Evolutionary conservation across 345 rosid species (phyloP).

Genomic region (Moringa oleifera): DNA sequence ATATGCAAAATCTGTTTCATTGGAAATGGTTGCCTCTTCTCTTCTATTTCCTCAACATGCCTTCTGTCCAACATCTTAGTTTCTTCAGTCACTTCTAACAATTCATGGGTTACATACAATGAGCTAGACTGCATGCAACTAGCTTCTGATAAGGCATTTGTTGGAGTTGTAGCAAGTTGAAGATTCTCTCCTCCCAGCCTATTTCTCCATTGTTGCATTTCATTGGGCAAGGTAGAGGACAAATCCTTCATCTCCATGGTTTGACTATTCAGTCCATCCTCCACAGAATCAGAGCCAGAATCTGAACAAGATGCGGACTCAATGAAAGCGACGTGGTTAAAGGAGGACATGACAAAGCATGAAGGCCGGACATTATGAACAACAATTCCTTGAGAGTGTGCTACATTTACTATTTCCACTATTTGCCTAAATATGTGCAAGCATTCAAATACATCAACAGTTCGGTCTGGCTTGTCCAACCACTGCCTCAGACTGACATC

Average conservation of each 20-base stretch:
- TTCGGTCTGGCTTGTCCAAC: conserved; percentile 76
- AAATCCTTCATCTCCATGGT: conserved; percentile 34
- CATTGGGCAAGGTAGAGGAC: conserved; percentile 36
- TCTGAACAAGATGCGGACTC: conserved; percentile 96
- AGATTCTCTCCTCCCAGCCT: conserved; percentile 36
- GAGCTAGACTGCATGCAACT: conserved; percentile 59
- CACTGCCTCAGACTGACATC: conserved; percentile 95
- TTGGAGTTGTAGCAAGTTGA: conserved; percentile 23
- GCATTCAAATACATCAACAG: conserved; percentile 73
- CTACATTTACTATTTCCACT: conserved; percentile 73
- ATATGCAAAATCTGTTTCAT: conserved; percentile 79
- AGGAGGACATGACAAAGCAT: conserved; percentile 90
- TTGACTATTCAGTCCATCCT: conserved; percentile 56
- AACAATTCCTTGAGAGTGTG: conserved; percentile 90
- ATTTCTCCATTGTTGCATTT: conserved; percentile 30
- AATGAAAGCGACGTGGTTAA: conserved; percentile 85
- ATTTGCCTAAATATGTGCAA: conserved; percentile 91
- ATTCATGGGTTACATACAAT: conserved; percentile 24
- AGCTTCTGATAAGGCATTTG: conserved; percentile 48
- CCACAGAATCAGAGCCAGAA: conserved; percentile 86
- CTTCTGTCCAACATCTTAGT: conserved; percentile 30
- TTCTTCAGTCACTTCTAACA: conserved; percentile 33
- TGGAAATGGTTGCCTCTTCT: conserved; percentile 61
- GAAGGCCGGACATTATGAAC: conserved; percentile 93
- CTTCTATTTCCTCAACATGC: conserved; percentile 46